phyloP scores from a whole-genome alignment of 192 early-diverging fungal species.

The Entophlyctis luteolus region DNA sequence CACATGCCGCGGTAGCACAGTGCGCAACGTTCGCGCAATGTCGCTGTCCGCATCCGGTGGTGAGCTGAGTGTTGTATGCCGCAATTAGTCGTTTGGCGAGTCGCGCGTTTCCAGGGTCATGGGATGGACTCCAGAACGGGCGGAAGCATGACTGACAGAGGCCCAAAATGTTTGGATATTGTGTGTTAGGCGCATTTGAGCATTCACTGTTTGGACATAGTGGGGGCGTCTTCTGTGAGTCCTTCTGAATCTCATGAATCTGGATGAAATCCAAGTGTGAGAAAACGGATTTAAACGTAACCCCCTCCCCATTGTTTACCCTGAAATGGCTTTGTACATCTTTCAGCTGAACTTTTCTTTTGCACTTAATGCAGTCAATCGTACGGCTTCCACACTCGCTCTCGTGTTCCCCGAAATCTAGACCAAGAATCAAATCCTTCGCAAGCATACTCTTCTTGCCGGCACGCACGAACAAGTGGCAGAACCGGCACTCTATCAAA shows the following conservation, averaged over 20 bases:
- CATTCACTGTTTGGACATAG: constrained; percentile 77
- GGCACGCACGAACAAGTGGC: constrained; percentile 67
- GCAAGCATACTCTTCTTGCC: constrained; percentile 50
- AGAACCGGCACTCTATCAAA: constrained; percentile 79
- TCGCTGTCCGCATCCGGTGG: constrained; percentile 65
- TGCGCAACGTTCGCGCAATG: constrained; percentile 56
- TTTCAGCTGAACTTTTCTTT: constrained; percentile 67
- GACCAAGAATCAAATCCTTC: constrained; percentile 60
- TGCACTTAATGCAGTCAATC: constrained; percentile 76
- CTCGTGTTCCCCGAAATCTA: constrained; percentile 67
- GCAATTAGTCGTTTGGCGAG: constrained; percentile 66
- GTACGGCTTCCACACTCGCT: constrained; percentile 80
- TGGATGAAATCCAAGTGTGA: not conserved
- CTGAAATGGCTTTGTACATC: constrained; percentile 71
- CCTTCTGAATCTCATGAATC: constrained; percentile 45
- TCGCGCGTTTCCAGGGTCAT: constrained; percentile 74
- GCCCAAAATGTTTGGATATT: constrained; percentile 53
- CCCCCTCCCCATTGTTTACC: constrained; percentile 33
- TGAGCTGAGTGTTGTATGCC: constrained; percentile 72
- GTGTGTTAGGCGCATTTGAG: constrained; percentile 40
- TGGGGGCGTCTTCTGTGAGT: constrained; percentile 55
- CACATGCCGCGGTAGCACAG: constrained; percentile 18
- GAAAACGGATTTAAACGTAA: not conserved
- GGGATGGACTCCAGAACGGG: constrained; percentile 71
- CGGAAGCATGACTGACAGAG: constrained; percentile 78